A percentile compares a stretch with the other conserved stretches of the same genome.
phyloP scores from a whole-genome alignment of 1,284 basidiomycete species.

The Microbotryum violaceum region DNA sequence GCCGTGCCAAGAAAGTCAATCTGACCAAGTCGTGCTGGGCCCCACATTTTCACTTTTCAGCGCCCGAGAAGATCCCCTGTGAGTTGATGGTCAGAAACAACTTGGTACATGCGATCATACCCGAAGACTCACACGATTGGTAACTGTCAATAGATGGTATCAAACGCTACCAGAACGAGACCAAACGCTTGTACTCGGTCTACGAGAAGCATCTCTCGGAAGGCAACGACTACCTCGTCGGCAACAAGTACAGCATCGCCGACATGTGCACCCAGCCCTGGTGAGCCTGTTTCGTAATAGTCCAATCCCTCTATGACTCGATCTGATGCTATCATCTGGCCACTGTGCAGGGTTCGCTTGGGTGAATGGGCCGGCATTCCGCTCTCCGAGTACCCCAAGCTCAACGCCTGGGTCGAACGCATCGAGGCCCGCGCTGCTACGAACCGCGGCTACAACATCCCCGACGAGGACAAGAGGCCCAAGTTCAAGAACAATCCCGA shows the following conservation, averaged over 20 bases:
- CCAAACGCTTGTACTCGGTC: conserved; percentile 19
- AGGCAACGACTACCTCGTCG: conserved; percentile 26
- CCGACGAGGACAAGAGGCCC: conserved; percentile 9
- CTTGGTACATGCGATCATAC: no score
- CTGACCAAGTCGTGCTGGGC: not conserved
- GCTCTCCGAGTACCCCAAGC: conserved; percentile 14
- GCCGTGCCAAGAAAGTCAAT: no score
- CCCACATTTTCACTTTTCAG: not conserved
- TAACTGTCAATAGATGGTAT: not conserved
- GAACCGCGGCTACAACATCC: conserved; percentile 20
- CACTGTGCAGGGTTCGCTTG: conserved; percentile 10
- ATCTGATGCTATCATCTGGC: not conserved
- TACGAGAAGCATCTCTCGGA: conserved; percentile 23
- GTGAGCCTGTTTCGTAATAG: not conserved
- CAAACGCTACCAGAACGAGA: conserved; percentile 27
- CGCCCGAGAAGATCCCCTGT: conserved; percentile 29
- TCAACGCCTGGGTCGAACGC: conserved; percentile 21
- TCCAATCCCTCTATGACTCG: not conserved
- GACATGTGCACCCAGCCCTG: conserved; percentile 24
- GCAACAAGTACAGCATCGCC: conserved; percentile 26
- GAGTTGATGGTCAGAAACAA: no score
- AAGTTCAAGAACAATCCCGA: conserved; percentile 12
- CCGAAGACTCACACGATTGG: no score
- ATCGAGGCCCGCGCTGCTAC: conserved; percentile 22
- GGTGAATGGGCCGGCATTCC: conserved; percentile 22